phyloP scores from a whole-genome alignment of 2,329 filamentous ascomycete genomes.

The Cordyceps cicadae region DNA sequence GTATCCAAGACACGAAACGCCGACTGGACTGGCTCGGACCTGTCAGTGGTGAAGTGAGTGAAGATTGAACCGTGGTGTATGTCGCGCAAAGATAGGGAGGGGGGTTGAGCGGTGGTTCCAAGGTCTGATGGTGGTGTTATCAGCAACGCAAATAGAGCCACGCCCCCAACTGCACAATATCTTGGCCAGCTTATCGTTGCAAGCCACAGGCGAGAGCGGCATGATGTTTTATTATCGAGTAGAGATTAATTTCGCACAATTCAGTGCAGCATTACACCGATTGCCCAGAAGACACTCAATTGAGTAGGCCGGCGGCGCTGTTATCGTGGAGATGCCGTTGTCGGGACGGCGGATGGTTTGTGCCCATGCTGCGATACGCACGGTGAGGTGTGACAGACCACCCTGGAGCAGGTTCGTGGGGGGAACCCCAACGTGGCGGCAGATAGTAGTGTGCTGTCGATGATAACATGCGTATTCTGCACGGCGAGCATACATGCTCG shows the following conservation, averaged over 20 bases:
- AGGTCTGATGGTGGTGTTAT: conserved; percentile 8
- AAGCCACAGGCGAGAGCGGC: background rate
- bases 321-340: background rate
- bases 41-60: background rate
- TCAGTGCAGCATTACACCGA: background rate
- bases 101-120: background rate
- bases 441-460: background rate
- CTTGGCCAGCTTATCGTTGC: conserved; percentile 6
- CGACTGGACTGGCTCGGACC: background rate
- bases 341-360: background rate
- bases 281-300: background rate
- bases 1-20: background rate
- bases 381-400: background rate
- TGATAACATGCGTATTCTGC: background rate
- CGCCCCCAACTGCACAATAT: background rate
- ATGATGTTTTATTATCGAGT: background rate
- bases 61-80: background rate
- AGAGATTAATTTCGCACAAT: background rate
- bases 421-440: background rate
- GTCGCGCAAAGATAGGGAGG: background rate
- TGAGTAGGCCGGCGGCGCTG: background rate
- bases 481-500: background rate
- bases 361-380: background rate
- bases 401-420: background rate
- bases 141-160: background rate